Evolutionary conservation across 495 filamentous ascomycete genomes (phyloP), one percentile per base, ranked within the genome.

Genomic region (Xylaria sp.): DNA sequence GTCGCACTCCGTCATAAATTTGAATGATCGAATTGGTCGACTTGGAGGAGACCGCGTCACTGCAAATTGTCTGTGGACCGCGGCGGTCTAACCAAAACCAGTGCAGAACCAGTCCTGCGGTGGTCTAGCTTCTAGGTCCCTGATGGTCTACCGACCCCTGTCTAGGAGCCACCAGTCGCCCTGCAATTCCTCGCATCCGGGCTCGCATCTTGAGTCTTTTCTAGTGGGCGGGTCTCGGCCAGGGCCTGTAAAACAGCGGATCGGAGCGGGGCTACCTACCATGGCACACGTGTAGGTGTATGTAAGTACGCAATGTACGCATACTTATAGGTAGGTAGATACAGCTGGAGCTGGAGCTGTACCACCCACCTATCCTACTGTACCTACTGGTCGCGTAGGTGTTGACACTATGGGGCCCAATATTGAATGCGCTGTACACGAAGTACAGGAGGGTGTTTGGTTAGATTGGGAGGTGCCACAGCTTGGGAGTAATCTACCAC

Each of bases 11-110:
- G 31, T 50, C 31, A 37, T 50, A 24, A 50, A 66, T 66, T 52
- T 37, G 62, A 14, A 33, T 14, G 43, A 24, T 46, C 37, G 41
- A 64, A 48, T 48, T 64, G 61, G 61, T 46, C 41, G 41, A 14
- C 19, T 19, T 52, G 29, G 44, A 52, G 31, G 44, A 2, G 62
- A 66, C 62, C 62, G 62, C 62, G 62, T 66, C 62, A 66, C 62
- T 52, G 61, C 48, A 64, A 31, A 64, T 59, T 59, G 33, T 35
- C 4, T 37, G 31, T 37, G 33, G 57, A 59, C 57, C 57, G 24
- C 15, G 1, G 12, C 17, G 52, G 26, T 55, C 29, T 33, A 55
- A 26, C 52, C n/a, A n/a, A n/a, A n/a, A n/a, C n/a, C n/a, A n/a
- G n/a, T n/a, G n/a, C n/a, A n/a, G n/a, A n/a, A n/a, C n/a, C n/a